These are phyloP conservation scores for Salinomyces thailandicus DNA, from an alignment of 2,329 filamentous ascomycete genomes.

Conservation along the genomic window DNA sequence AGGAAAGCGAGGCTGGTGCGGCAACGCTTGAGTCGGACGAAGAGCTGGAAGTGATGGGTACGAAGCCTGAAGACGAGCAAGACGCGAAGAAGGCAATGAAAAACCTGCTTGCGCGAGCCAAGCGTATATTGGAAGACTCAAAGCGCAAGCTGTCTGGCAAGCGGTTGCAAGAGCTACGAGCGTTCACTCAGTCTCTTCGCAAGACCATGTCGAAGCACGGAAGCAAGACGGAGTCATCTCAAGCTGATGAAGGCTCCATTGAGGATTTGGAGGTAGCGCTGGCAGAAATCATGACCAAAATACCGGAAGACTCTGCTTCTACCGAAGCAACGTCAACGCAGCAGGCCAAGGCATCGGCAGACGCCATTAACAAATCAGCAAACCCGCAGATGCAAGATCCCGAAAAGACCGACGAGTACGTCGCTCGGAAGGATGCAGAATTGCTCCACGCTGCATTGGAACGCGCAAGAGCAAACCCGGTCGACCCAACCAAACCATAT, in stretches of 20 bases:
- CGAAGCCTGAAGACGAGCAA: conserved; percentile 30
- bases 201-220: conserved; percentile 49
- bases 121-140: conserved; percentile 47
- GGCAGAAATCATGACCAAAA: conserved; percentile 31
- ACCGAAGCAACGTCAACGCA: conserved; percentile 6
- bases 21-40: conserved; percentile 11
- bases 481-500: conserved; percentile 69
- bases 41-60: conserved; percentile 12
- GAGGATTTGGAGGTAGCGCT: conserved; percentile 26
- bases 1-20: conserved; percentile 13
- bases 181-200: conserved; percentile 57
- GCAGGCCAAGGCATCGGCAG: conserved; percentile 4
- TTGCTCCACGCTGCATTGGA: conserved; percentile 47
- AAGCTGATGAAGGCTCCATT: conserved; percentile 5
- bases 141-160: conserved; percentile 48
- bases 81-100: conserved; percentile 39
- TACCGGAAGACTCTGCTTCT: conserved; percentile 31
- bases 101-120: conserved; percentile 46
- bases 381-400: conserved; percentile 17
- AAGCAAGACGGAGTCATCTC: background rate
- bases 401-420: conserved; percentile 37
- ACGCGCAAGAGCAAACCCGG: background rate
- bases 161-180: conserved; percentile 64
- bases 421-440: conserved; percentile 46
- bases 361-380: conserved; percentile 9